phyloP scores from a whole-genome alignment of 2,329 filamentous ascomycete species.

The Calonectria pseudoreteaudii region DNA sequence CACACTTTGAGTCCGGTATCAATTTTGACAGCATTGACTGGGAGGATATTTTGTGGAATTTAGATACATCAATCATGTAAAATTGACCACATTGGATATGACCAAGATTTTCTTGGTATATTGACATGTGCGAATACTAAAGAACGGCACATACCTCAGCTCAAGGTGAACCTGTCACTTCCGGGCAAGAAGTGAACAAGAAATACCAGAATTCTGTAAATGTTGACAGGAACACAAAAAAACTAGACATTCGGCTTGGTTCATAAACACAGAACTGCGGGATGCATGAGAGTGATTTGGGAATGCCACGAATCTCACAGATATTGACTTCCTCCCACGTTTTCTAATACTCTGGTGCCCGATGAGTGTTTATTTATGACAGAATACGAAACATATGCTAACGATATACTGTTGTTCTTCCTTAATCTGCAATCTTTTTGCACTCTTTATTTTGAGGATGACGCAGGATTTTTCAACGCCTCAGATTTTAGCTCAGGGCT shows the following conservation, averaged over 20 bases:
- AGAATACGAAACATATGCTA: neutral
- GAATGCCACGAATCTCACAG: neutral
- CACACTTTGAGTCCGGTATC: conserved; percentile 43
- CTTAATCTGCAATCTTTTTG: neutral
- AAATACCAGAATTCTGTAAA: neutral
- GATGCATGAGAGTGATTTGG: neutral
- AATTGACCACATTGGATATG: neutral
- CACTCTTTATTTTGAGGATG: conserved; percentile 22
- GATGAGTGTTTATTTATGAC: too few species aligned
- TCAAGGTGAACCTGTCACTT: neutral
- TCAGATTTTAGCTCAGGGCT: conserved; percentile 29
- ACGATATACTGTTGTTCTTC: neutral
- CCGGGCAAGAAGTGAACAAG: neutral
- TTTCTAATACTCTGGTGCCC: neutral
- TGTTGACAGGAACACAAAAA: neutral
- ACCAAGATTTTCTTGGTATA: neutral
- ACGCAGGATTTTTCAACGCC: conserved; percentile 21
- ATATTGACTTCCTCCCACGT: neutral
- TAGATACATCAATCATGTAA: conserved; percentile 49
- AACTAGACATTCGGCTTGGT: neutral
- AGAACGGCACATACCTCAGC: neutral
- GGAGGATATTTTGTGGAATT: conserved; percentile 49
- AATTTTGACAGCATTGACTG: conserved; percentile 51
- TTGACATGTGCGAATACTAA: neutral
- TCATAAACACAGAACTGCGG: neutral